Evolutionary conservation across 352 stramenopile genomes (phyloP), one percentile per base, ranked within the genome.

Genomic region (Globisporangium heterothallicum): DNA sequence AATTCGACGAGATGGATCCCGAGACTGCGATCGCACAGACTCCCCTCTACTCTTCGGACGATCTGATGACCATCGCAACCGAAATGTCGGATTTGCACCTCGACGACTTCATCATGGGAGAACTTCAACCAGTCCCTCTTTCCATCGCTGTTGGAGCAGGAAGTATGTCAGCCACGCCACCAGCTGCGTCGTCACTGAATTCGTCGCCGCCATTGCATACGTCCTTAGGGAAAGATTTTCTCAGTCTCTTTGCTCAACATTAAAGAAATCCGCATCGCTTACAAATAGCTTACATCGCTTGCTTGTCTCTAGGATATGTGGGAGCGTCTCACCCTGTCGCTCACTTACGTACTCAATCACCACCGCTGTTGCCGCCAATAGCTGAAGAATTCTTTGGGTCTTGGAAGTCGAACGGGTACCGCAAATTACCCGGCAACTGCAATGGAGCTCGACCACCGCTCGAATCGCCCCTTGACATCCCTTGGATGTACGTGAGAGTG

Each of bases 181-280:
- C 57, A 9, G 49, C 34, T 0, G 53, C 51, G 13, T 56, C 53
- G 2, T 53, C 40, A 16, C 44, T 34, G 40, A 46, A 45, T 0
- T 49, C 51, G 40, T 50, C 64, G 14, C 56, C 61, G 18, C 50
- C 67, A n/a, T 74, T 92, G 13, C 66, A 79, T 29, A 92, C 82
- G 7, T 92, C 82, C 0, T 42, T 92, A 0, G 82, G 78, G 1
- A 72, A 81, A 59, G 82, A 92, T 47, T 89, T 90, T 34, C 60
- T 92, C 10, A 86, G 78, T 55, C 67, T 92, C 16, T 92, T 92
- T 59, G 78, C 81, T 25, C 80, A 88, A 27, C 76, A 86, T 38
- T 89, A 71, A n/a, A n/a, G n/a, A n/a, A n/a, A n/a, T n/a, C n/a
- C n/a, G n/a, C n/a, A 38, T 38, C 1, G 32, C 9, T 5, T 16